Conservation (phyloP, 1,284 basidiomycete genomes). For the Irpex sp. region DNA sequence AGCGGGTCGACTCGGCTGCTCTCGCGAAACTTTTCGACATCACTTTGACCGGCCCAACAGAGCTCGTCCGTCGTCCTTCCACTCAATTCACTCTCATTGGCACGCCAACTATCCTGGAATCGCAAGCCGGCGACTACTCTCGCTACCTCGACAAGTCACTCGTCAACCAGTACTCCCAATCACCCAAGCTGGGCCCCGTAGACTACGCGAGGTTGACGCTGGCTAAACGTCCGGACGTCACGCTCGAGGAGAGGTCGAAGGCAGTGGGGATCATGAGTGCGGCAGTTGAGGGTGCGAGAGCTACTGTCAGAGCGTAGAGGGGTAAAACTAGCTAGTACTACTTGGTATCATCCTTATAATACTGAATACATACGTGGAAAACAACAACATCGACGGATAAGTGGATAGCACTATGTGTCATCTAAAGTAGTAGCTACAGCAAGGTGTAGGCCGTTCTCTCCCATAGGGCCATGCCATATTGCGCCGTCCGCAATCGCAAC, state of each 20-base stretch:
- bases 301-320: not conserved
- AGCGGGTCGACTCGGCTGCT: constrained; percentile 2
- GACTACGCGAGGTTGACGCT: constrained; percentile 10
- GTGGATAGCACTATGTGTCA: not conserved
- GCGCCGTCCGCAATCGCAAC: constrained; percentile 5
- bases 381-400: not conserved
- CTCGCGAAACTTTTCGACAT: constrained; percentile 10
- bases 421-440: not conserved
- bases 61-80: not conserved
- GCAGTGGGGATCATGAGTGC: constrained; percentile 16
- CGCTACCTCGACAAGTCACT: constrained; percentile 29
- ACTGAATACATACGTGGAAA: constrained; percentile 11
- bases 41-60: not conserved
- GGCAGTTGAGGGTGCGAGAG: not conserved
- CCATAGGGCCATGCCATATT: not conserved
- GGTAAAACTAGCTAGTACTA: not conserved
- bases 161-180: not conserved
- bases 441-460: not conserved
- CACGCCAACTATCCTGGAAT: constrained; percentile 28
- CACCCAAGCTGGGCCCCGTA: constrained; percentile 13
- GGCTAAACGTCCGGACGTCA: constrained; percentile 3
- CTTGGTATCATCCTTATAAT: constrained; percentile 4
- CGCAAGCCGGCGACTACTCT: constrained; percentile 45
- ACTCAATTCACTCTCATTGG: not conserved
- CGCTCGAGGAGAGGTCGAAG: constrained; percentile 9